These are phyloP conservation scores for Tolypocladium album DNA, from an alignment of 2,329 filamentous ascomycete species.

Conservation along the genomic window DNA sequence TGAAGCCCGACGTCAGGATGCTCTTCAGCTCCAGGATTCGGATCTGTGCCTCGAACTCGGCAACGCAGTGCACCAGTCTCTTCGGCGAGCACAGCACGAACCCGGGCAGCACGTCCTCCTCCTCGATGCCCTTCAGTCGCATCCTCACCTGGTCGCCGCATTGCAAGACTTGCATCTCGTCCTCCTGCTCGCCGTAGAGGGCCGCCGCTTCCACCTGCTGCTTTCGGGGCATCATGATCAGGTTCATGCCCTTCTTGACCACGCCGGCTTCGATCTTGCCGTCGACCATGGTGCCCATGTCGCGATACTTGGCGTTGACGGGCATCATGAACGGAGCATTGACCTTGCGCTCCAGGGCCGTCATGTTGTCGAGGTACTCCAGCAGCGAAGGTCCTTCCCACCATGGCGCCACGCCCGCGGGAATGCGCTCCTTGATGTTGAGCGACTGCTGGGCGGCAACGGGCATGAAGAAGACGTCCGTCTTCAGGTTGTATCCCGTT, in stretches of 20 bases:
- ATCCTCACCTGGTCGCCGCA: slow-evolving; percentile 93
- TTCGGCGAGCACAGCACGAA: slow-evolving; percentile 95
- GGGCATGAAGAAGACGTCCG: slow-evolving; percentile 89
- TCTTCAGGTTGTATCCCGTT: slow-evolving; percentile 90
- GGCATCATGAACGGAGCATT: slow-evolving; percentile 99
- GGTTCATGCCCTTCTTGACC: slow-evolving; percentile 75
- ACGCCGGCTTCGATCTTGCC: slow-evolving; percentile 95
- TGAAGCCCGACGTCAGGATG: slow-evolving; percentile 90
- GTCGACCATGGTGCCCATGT: slow-evolving; percentile 95
- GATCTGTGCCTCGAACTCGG: slow-evolving; percentile 90
- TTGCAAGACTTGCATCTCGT: slow-evolving; percentile 70
- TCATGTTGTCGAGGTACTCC: slow-evolving; percentile 92
- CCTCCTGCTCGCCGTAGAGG: slow-evolving; percentile 91
- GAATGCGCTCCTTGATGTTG: slow-evolving; percentile 82
- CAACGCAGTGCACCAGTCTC: slow-evolving; percentile 83
- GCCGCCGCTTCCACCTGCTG: slow-evolving; percentile 72
- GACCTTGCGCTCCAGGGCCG: slow-evolving; percentile 84
- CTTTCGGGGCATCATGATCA: slow-evolving; percentile 94
- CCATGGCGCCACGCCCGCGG: slow-evolving; percentile 68
- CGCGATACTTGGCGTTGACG: slow-evolving; percentile 88
- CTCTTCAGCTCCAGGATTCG: slow-evolving; percentile 88
- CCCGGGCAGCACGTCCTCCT: slow-evolving; percentile 90
- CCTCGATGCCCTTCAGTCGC: slow-evolving; percentile 87
- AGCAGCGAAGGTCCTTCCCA: slow-evolving; percentile 83
- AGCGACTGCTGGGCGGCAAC: slow-evolving; percentile 80